Evolutionary conservation across 768 basidiomycete genomes (phyloP).

Genomic region (Suillus alpinus): DNA sequence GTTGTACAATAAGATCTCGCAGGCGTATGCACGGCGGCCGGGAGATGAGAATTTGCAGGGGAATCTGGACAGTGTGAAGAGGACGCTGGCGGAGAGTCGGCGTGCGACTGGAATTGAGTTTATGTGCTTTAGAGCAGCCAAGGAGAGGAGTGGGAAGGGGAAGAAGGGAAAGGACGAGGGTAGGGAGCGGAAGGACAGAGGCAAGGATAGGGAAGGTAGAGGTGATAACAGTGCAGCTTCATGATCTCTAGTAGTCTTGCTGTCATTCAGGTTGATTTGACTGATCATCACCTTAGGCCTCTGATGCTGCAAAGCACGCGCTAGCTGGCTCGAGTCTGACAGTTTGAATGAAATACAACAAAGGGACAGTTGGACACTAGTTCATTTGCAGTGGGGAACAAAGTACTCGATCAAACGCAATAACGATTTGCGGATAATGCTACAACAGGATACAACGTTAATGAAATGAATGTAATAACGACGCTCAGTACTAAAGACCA

Average conservation of each 20-base stretch:
- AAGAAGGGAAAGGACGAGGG: background rate
- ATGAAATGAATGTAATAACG: background rate
- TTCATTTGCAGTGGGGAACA: background rate
- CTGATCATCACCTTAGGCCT: too few relatives aligned
- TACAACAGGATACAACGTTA: background rate
- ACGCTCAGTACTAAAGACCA: slow-evolving; percentile 16
- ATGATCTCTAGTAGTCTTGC: background rate
- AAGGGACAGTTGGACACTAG: background rate
- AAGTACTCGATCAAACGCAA: background rate
- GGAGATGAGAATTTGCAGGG: slow-evolving; percentile 85
- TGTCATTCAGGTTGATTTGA: background rate
- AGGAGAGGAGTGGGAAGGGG: slow-evolving; percentile 31
- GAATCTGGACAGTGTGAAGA: slow-evolving; percentile 89
- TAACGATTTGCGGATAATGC: background rate
- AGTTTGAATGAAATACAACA: too few relatives aligned
- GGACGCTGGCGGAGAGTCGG: slow-evolving; percentile 82
- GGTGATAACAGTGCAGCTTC: slow-evolving; percentile 1
- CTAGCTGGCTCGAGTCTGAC: background rate
- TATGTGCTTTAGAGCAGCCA: slow-evolving; percentile 84
- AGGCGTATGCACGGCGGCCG: slow-evolving; percentile 82
- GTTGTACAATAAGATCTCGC: slow-evolving; percentile 91
- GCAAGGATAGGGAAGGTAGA: slow-evolving; percentile 9
- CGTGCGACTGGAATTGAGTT: slow-evolving; percentile 93
- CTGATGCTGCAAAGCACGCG: background rate
- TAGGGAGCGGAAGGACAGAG: slow-evolving; percentile 12